Base-by-base conservation (phyloP, 2,329 filamentous ascomycete species). In the Aplosporella prunicola region DNA sequence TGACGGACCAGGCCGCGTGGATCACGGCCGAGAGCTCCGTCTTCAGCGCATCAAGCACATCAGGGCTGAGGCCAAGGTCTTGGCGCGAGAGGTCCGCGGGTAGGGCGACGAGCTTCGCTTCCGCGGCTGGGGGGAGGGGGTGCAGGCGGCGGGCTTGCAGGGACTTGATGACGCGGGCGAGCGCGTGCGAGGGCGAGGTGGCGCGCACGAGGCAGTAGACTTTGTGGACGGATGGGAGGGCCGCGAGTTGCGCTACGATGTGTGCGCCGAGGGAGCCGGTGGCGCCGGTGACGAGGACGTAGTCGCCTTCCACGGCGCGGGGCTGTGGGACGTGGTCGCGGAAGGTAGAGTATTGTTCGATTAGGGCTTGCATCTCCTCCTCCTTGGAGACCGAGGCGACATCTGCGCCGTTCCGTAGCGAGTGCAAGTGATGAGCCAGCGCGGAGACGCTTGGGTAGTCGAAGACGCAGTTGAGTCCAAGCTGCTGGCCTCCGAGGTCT, bases 251-350 rank as follows among this genome's bases (percentile, higher is more conserved):
- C 2, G 55, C 45, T 2, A 76, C 62, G 1, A 79, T 59, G 45
- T 80, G 76, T 0, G 73, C 66, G 2, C 79, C 79, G 0, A 82
- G 62, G 2, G 76, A 78, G 1, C 79, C 79, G 0, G 79, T 82
- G 0, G 71, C 69, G 2, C 79, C 79, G 0, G 78, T 82, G 3
- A 82, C 52, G 2, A 77, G 55, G 20, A 53, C 49, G 32, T 46
- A 30, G 33, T 48, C 34, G 3, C 39, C 40, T 9, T 43, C 29
- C 9, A 44, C 7, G 10, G 27, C 38, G 9, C 27, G 9, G 9
- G 41, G 26, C 34, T 37, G 16, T 4, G 49, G 46, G 39, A 49
- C 28, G 38, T 55, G 53, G 13, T 35, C 22, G 5, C 48, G 39
- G 42, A 69, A 66, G 5, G 40, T 44, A 0, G 63, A 62, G 49